These are phyloP conservation scores for Amesomyces nigricolor DNA, from an alignment of 2,329 filamentous ascomycete genomes.

Conservation along the genomic window DNA sequence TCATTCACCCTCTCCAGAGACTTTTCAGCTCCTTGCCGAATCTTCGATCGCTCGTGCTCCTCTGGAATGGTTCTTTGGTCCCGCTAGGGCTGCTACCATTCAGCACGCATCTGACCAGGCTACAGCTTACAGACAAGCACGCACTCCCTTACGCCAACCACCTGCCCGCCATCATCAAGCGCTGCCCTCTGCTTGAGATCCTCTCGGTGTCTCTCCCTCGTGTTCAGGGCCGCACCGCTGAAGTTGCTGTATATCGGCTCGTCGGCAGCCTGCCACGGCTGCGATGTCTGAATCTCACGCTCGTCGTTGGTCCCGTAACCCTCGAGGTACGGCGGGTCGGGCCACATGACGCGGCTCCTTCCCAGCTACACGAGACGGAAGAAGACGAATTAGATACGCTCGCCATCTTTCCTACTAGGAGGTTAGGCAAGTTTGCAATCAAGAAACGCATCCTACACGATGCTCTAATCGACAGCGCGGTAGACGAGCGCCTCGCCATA, in stretches of 20 bases:
- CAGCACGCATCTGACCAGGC: too few species aligned
- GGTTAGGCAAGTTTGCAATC: too few species aligned
- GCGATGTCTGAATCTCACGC: neutral
- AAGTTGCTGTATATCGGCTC: neutral
- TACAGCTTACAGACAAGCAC: too few species aligned
- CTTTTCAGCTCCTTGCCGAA: too few species aligned
- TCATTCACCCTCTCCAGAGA: too few species aligned
- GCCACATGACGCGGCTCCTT: too few species aligned
- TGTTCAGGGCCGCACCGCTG: neutral
- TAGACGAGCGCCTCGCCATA: neutral
- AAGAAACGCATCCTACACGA: neutral
- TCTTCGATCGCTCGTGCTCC: too few species aligned
- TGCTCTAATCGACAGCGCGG: neutral
- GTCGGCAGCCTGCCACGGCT: neutral
- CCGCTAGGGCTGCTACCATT: too few species aligned
- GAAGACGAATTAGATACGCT: too few species aligned
- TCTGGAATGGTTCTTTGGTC: too few species aligned
- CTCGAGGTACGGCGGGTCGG: neutral
- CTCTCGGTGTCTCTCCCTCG: neutral
- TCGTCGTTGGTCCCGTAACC: neutral
- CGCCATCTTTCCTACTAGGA: neutral
- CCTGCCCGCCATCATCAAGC: neutral
- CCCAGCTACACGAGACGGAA: too few species aligned
- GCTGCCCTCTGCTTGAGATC: neutral
- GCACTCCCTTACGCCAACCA: too few species aligned